phyloP scores from a whole-genome alignment of 164 flowering plant genomes.

The Magnolia kwangsiensis region DNA sequence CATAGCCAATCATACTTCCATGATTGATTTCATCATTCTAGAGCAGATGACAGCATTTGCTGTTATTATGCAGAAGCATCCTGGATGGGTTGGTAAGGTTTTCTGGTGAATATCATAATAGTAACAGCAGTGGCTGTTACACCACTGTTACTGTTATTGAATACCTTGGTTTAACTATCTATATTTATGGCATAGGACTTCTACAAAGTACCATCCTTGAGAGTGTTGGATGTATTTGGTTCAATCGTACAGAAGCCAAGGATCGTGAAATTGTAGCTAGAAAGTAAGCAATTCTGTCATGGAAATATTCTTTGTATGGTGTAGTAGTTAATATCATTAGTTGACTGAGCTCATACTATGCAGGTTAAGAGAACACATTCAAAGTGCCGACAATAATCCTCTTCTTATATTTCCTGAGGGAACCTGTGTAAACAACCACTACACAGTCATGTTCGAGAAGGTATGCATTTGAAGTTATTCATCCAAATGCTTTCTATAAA shows the following conservation, averaged over 20 bases:
- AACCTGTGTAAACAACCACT: constrained; percentile 96
- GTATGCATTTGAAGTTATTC: constrained; percentile 26
- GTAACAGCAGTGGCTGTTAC: too few relatives aligned
- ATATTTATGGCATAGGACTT: constrained; percentile 49
- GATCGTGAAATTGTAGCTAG: constrained; percentile 90
- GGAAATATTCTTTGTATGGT: neutral
- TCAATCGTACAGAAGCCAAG: constrained; percentile 86
- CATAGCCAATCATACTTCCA: constrained; percentile 97
- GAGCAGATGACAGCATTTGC: constrained; percentile 99
- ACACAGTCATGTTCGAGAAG: constrained; percentile 98
- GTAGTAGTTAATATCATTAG: constrained; percentile 1
- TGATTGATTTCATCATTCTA: constrained; percentile 93
- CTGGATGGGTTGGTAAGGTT: constrained; percentile 99
- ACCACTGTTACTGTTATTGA: too few relatives aligned
- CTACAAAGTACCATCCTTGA: constrained; percentile 88
- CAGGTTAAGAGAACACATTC: constrained; percentile 89
- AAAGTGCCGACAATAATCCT: constrained; percentile 81
- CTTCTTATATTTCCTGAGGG: constrained; percentile 99
- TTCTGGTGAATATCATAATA: neutral
- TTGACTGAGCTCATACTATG: constrained; percentile 10
- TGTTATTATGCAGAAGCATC: constrained; percentile 99
- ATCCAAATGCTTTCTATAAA: neutral
- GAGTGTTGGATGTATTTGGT: constrained; percentile 97
- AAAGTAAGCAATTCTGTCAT: constrained; percentile 48
- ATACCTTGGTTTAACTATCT: neutral